Conservation (phyloP, 2,329 filamentous ascomycete species). For the Paracoccidioides brasiliensis region DNA sequence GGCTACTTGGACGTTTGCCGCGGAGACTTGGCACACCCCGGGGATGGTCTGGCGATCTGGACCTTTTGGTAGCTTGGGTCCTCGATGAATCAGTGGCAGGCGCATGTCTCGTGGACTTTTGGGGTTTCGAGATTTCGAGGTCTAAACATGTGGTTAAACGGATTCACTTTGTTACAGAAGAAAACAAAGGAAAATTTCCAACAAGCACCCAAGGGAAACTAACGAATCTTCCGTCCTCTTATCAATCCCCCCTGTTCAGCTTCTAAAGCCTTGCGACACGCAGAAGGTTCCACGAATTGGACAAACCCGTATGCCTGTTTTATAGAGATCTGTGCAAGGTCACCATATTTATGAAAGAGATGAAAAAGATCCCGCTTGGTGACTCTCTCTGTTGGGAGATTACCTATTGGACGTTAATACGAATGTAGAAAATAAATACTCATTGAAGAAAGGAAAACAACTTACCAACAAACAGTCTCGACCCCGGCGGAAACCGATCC, state of each 20-base stretch:
- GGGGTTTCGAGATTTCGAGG: conserved; percentile 71
- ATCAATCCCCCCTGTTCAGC: conserved; percentile 69
- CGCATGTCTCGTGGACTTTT: conserved; percentile 53
- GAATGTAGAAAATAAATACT: not conserved
- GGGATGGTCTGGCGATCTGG: conserved; percentile 50
- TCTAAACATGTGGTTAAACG: conserved; percentile 39
- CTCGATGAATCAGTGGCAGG: conserved; percentile 20
- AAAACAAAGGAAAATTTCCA: not conserved
- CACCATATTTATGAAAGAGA: conserved; percentile 72
- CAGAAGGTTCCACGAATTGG: conserved; percentile 67
- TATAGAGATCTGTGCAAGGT: conserved; percentile 84
- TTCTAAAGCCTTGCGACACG: conserved; percentile 63
- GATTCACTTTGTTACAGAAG: not conserved
- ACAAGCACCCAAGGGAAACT: conserved; percentile 27
- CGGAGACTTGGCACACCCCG: conserved; percentile 27
- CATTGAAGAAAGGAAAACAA: conserved; percentile 5
- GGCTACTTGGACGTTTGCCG: conserved; percentile 17
- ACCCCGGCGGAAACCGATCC: conserved; percentile 38
- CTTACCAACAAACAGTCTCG: conserved; percentile 38
- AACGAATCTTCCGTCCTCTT: conserved; percentile 85
- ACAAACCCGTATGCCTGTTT: conserved; percentile 97
- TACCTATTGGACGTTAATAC: conserved; percentile 43
- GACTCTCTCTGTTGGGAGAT: conserved; percentile 82
- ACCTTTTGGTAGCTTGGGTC: conserved; percentile 34
- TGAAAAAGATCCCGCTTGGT: conserved; percentile 91